phyloP scores from a whole-genome alignment of 768 basidiomycete species.

The Auricularia cornea region DNA sequence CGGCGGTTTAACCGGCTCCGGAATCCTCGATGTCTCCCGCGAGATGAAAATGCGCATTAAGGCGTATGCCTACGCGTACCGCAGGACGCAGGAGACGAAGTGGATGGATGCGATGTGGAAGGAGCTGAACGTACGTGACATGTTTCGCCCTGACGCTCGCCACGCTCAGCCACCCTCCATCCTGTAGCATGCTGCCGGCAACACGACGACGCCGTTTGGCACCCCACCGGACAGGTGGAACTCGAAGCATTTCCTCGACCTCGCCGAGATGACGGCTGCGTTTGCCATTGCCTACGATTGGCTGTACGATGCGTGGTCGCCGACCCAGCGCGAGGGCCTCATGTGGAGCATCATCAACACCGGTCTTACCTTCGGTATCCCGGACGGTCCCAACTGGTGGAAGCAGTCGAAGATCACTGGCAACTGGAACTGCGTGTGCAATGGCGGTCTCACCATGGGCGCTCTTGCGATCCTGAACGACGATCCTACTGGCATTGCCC shows the following conservation, averaged over 20 bases:
- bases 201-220: conserved; percentile 59
- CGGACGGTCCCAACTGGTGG: conserved; percentile 69
- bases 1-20: conserved; percentile 54
- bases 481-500: conserved; percentile 65
- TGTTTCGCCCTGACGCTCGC: neutral
- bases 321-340: conserved; percentile 62
- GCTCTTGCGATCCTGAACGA: conserved; percentile 86
- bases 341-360: conserved; percentile 64
- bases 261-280: conserved; percentile 81
- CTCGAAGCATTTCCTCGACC: conserved; percentile 81
- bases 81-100: conserved; percentile 83
- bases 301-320: conserved; percentile 79
- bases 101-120: conserved; percentile 82
- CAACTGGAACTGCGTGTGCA: conserved; percentile 99
- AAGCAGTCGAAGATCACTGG: conserved; percentile 47
- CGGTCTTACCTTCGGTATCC: conserved; percentile 62
- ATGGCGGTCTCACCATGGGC: conserved; percentile 80
- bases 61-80: conserved; percentile 84
- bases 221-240: conserved; percentile 70
- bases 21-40: conserved; percentile 86
- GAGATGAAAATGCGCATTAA: conserved; percentile 88
- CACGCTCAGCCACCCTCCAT: conserved; percentile 2
- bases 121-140: conserved; percentile 66
- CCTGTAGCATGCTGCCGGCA: conserved; percentile 64
- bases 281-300: conserved; percentile 95